Base-by-base conservation (phyloP, 2,329 filamentous ascomycete genomes). In the Trichoderma oligosporum region DNA sequence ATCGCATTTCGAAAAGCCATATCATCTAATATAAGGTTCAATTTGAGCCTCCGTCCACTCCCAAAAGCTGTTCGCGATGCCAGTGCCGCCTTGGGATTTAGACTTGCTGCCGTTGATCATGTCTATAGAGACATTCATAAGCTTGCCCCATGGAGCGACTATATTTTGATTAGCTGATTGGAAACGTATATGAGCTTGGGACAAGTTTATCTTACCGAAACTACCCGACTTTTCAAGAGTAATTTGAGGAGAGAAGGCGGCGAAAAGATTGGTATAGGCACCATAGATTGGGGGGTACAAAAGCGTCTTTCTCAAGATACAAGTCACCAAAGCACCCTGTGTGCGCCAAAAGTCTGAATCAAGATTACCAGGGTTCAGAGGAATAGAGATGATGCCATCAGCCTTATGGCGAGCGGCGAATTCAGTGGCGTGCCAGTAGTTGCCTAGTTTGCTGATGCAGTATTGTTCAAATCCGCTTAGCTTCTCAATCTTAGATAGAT, bases 301-400 rank as follows among this genome's bases (percentile, higher is more conserved):
- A 4, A 57, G 29, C 18, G 54, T 57, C 25, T 36, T 57, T 25
- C 38, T 27, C 45, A 57, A 29, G 16, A 57, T 29, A 12, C 25
- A 42, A 16, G 20, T 36, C 45, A 27, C 36, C n/a, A 57, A 7
- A 3, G 46, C 24, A n/a, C 45, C 46, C n/a, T 57, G 64, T 1
- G 62, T 62, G 9, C 73, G 70, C 60, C 63, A 68, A n/a, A 76
- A 63, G 7, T 75, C 72, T 0, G 72, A 71, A 33, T 69, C 59
- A 1, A 76, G 66, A 56, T 74, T 74, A 4, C 74, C 74, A 0
- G 74, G 74, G 59, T 77, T 76, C 25, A 74, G 56, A 0, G 72
- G 27, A 25, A 58, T 58, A 20, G 65, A 66, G 2, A 73, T 36
- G 0, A 74, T 60, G 9, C 70, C 70, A 18, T 69, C 63, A 0